Percentiles rank a stretch among this genome's conserved stretches.
Evolutionary conservation across 352 stramenopile species (phyloP).

Genomic region (Phytopythium chamaehyphon): DNA sequence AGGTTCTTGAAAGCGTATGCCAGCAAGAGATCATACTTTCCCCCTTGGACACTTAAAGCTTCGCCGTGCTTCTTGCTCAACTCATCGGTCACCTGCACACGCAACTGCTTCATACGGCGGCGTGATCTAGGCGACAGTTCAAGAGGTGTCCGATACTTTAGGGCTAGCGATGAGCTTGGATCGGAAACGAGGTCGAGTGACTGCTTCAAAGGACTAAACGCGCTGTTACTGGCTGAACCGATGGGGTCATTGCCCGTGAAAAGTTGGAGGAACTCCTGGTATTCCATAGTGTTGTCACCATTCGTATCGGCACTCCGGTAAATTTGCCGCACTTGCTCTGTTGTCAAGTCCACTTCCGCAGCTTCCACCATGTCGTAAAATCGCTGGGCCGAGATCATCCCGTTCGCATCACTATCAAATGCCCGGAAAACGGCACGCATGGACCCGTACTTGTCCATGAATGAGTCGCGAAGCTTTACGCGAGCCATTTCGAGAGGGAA

Average conservation of each 20-base stretch:
- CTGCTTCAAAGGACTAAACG: slow-evolving; percentile 30
- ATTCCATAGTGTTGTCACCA: slow-evolving; percentile 69
- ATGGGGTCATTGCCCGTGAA: slow-evolving; percentile 29
- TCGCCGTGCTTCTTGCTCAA: slow-evolving; percentile 48
- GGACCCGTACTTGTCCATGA: slow-evolving; percentile 72
- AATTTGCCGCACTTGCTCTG: slow-evolving; percentile 34
- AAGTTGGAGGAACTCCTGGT: slow-evolving; percentile 71
- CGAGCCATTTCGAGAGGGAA: slow-evolving; percentile 32
- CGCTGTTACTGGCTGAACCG: slow-evolving; percentile 10
- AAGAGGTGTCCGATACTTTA: slow-evolving; percentile 68
- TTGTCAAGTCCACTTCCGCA: slow-evolving; percentile 46
- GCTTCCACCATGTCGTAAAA: slow-evolving; percentile 73
- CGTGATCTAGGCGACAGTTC: slow-evolving; percentile 55
- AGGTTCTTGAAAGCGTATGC: slow-evolving; percentile 79
- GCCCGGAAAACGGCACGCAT: slow-evolving; percentile 73
- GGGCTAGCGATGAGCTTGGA: slow-evolving; percentile 45
- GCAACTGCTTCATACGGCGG: slow-evolving; percentile 62
- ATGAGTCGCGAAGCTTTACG: slow-evolving; percentile 52
- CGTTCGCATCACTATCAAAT: slow-evolving; percentile 61
- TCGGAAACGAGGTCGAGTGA: slow-evolving; percentile 19
- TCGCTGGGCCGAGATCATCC: slow-evolving; percentile 69
- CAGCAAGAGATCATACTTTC: slow-evolving; percentile 62
- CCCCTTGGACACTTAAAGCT: slow-evolving; percentile 52
- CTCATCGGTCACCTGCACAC: slow-evolving; percentile 52
- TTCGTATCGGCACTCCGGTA: slow-evolving; percentile 62